Evolutionary conservation across 345 rosid genomes (phyloP), one percentile per base, ranked within the genome.

Genomic region (Linum lewisii): DNA sequence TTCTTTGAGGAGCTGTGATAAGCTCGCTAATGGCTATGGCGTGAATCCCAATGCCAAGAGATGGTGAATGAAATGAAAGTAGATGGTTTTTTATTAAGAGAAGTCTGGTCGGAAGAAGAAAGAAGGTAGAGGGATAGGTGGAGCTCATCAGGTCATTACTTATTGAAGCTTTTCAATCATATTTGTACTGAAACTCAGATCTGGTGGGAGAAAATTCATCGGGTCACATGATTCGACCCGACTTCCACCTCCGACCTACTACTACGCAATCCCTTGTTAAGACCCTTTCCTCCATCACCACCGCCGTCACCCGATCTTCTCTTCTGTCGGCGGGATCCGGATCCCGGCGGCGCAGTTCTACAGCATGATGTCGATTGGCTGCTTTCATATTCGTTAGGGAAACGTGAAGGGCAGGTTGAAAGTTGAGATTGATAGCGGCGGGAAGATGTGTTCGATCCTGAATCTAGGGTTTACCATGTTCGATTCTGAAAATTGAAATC

Each of bases 381-480:
- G 88, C 72, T 81, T 90, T 58, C 69, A 63, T 50, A 68, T 44
- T 15, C 3, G 47, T 14, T 3, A 16, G 47, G 47, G 18, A 2
- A 16, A 42, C 34, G 1, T 6, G 14, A 52, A 51, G 58, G 62
- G 51, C 60, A 62, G 54, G 22, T 51, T 82, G 42, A 69, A 73
- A 70, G 72, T 83, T 65, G 88, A 84, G 82, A 69, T 61, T 5
- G 79, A 84, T 21, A 83, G 79, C 62, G 88, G 85, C 60, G 90
- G 95, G 84, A 80, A 64, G 84, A 81, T 70, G 51, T 84, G 14
- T 80, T 80, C 58, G 75, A 74, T 59, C 50, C 70, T 66, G 70
- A 68, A 24, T 49, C 79, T 1, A 36, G 63, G 11, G 71, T 57
- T 58, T 72, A 71, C 21, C 84, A n/a, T n/a, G n/a, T n/a, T n/a